These are phyloP conservation scores for Populus tremula DNA, from an alignment of 345 rosid genomes.

Conservation along the genomic window DNA sequence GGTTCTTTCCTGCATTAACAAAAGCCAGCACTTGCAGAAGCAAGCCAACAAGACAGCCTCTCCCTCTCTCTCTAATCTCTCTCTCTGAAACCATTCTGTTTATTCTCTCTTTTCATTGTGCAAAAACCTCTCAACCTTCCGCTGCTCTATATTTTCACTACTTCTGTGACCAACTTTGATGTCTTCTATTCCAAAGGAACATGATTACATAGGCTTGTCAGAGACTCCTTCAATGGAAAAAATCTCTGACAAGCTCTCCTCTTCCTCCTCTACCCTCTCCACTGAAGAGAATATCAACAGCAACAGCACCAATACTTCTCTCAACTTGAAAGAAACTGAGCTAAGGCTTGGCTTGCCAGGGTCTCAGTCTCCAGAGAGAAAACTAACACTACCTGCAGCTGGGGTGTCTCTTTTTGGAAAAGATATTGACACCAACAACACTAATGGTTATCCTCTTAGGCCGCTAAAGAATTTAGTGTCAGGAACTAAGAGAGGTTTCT, in stretches of 20 bases:
- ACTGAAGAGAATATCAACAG: conserved; percentile 18
- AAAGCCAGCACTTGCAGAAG: conserved; percentile 25
- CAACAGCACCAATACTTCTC: conserved; percentile 20
- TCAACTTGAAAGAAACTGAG: conserved; percentile 61
- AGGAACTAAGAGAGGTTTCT: conserved; percentile 67
- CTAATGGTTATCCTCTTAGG: conserved; percentile 26
- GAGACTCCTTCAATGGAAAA: conserved; percentile 44
- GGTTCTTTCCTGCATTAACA: conserved; percentile 45
- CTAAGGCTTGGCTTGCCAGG: conserved; percentile 73
- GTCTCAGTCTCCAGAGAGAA: conserved; percentile 51
- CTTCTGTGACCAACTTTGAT: conserved; percentile 28
- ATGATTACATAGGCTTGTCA: conserved; percentile 67
- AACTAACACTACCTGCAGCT: conserved; percentile 22
- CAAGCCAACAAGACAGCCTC: neutral
- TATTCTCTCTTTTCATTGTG: neutral
- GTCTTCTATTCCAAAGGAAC: conserved; percentile 47
- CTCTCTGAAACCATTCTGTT: neutral
- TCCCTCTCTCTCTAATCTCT: neutral
- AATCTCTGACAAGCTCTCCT: conserved; percentile 38
- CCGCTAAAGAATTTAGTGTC: conserved; percentile 45
- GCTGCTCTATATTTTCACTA: neutral
- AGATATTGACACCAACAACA: conserved; percentile 38
- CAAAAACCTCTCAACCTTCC: neutral
- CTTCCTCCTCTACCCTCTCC: conserved; percentile 34
- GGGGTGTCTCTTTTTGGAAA: conserved; percentile 55